Conservation (phyloP, 2,329 filamentous ascomycete genomes). For the Microsporum ferrugineum region DNA sequence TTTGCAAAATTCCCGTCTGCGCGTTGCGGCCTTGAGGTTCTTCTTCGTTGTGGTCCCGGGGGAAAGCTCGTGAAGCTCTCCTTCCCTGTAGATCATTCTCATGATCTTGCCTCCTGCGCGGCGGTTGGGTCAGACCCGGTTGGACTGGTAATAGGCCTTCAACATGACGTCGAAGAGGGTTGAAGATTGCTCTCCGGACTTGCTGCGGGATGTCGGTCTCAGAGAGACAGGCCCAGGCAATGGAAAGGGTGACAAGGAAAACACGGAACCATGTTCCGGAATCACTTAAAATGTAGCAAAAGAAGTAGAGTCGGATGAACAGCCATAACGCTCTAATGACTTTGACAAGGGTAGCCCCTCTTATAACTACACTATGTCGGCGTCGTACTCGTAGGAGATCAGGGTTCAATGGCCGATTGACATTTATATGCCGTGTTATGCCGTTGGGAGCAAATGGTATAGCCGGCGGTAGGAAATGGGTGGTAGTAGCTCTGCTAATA, state of each 20-base stretch:
- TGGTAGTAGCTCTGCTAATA: not conserved
- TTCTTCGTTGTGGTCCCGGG: not conserved
- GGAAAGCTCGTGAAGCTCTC: not conserved
- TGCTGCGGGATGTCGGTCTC: slow-evolving; percentile 31
- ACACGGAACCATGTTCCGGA: slow-evolving; percentile 37
- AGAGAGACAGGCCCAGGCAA: slow-evolving; percentile 31
- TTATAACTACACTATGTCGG: slow-evolving; percentile 2
- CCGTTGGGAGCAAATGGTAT: not conserved
- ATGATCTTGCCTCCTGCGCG: not conserved
- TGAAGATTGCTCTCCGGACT: slow-evolving; percentile 25
- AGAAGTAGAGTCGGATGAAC: slow-evolving; percentile 46
- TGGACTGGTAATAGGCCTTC: slow-evolving; percentile 31
- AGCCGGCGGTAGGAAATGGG: not conserved
- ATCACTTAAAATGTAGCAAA: slow-evolving; percentile 47
- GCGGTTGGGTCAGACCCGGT: slow-evolving; percentile 15
- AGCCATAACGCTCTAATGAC: slow-evolving; percentile 42
- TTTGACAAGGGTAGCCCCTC: slow-evolving; percentile 1
- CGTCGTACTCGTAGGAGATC: not conserved
- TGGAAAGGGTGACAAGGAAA: slow-evolving; percentile 29
- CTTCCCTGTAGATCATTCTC: not conserved
- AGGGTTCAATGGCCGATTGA: not conserved
- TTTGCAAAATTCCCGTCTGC: slow-evolving; percentile 8
- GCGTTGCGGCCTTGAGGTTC: not conserved
- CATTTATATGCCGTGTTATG: not conserved
- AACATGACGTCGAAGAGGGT: slow-evolving; percentile 34